Evolutionary conservation across 345 rosid species (phyloP).

Genomic region (Garcia nutans): DNA sequence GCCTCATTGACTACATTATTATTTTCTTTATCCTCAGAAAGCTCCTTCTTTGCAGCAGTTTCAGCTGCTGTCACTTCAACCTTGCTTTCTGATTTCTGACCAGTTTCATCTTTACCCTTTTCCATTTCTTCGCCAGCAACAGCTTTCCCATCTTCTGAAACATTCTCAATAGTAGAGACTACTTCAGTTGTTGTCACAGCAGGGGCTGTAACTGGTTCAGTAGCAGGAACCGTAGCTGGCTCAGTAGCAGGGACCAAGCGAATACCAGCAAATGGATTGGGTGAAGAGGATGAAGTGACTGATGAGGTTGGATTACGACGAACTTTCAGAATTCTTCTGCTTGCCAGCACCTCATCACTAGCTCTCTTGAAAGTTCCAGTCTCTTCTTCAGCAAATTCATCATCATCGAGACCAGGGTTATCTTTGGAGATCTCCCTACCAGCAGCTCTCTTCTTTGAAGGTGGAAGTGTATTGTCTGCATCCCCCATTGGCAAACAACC

Average conservation of each 20-base stretch:
- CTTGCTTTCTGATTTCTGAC: conserved; percentile 25
- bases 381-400: conserved; percentile 56
- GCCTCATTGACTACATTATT: conserved; percentile 36
- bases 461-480: conserved; percentile 61
- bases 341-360: conserved; percentile 79
- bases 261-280: conserved; percentile 89
- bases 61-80: conserved; percentile 25
- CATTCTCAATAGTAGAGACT: conserved; percentile 26
- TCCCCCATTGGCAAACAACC: conserved; percentile 56
- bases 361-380: conserved; percentile 90
- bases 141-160: conserved; percentile 27
- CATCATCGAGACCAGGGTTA: conserved; percentile 83
- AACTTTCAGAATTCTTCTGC: conserved; percentile 74
- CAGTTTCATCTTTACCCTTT: conserved; percentile 35
- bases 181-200: conserved; percentile 29
- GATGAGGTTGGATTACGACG: conserved; percentile 55
- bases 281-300: conserved; percentile 45
- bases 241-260: conserved; percentile 51
- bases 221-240: conserved; percentile 42
- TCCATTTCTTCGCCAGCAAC: conserved; percentile 22
- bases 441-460: conserved; percentile 98
- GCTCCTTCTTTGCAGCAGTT: conserved; percentile 27
- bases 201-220: conserved; percentile 30
- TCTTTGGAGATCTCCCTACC: conserved; percentile 80
- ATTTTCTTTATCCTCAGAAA: conserved; percentile 25